phyloP scores from a whole-genome alignment of 176 grass and related monocot species.

The Poa annua region DNA sequence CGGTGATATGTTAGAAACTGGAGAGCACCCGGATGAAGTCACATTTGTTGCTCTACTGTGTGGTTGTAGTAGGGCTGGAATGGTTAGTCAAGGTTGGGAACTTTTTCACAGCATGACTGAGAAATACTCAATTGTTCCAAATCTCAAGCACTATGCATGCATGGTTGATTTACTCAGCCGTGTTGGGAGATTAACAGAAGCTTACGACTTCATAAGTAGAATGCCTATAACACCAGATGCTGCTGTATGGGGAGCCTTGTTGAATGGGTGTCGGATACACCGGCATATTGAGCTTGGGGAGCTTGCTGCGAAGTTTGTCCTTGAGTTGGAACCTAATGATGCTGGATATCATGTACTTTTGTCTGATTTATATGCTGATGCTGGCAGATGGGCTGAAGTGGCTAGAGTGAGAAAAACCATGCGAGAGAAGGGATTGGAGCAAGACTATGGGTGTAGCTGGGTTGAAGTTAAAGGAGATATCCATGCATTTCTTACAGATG shows the following conservation, averaged over 20 bases:
- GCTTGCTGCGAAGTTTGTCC: conserved; percentile 68
- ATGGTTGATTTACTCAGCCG: conserved; percentile 94
- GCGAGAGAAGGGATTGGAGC: conserved; percentile 79
- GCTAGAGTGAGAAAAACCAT: conserved; percentile 77
- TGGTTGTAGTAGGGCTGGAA: conserved; percentile 82
- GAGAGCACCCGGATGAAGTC: conserved; percentile 81
- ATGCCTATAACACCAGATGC: conserved; percentile 82
- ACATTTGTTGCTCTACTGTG: conserved; percentile 78
- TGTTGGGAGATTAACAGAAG: conserved; percentile 69
- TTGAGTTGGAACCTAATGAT: conserved; percentile 78
- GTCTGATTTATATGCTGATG: conserved; percentile 88
- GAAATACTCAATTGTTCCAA: conserved; percentile 72
- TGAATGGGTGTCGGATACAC: conserved; percentile 92
- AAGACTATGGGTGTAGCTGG: conserved; percentile 84
- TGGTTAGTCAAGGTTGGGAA: conserved; percentile 78
- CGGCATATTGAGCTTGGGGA: conserved; percentile 78
- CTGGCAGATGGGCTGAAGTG: conserved; percentile 73
- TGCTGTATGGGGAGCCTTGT: conserved; percentile 80
- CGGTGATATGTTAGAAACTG: conserved; percentile 63
- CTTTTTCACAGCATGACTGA: conserved; percentile 71
- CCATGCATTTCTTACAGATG: conserved; percentile 91
- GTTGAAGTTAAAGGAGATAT: conserved; percentile 84
- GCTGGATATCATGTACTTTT: conserved; percentile 79
- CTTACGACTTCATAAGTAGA: conserved; percentile 70
- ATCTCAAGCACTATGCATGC: conserved; percentile 94